Evolutionary conservation across 129 eudicot genomes (phyloP), one percentile per base, ranked within the genome.

Genomic region (Smallanthus sonchifolius): DNA sequence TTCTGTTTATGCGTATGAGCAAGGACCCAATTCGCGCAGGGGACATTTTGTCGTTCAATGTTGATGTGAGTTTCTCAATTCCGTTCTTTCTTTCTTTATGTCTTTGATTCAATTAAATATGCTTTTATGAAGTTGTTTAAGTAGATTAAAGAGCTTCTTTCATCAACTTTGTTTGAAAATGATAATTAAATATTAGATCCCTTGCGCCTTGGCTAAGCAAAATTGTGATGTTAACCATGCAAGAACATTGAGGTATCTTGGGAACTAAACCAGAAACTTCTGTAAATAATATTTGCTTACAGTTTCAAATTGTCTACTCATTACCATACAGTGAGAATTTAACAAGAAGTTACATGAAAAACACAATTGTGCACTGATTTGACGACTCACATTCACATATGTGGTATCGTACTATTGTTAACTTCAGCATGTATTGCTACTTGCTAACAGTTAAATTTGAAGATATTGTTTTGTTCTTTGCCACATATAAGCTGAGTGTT

Each of bases 21-120:
- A 71, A 71, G 52, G 75, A 71, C 66, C 75, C 75, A 4, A 71
- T 71, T 71, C 52, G 52, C 8, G 66, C 7, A 38, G 75, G 75
- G 17, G 66, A 71, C 38, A 71, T 71, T 17, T 61, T 71, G 65
- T 20, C 65, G 52, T 71, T 71, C 20, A 71, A 39, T 4, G 37
- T 71, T 38, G 66, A 71, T 37, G 75, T 71, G 52, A n/a, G 47
- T 20, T 49, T 51, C 63, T 51, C 16, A 34, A 15, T 13, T 42
- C 39, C 7, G 5, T 19, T 43, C 38, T 67, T 20, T 67, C 11
- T 69, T 44, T 44, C n/a, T 45, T 15, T 32, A 9, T 0, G 66
- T 60, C 54, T 69, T 69, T 44, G 0, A 49, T 14, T 48, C 34
- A 15, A 17, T 5, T 63, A 11, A 36, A 15, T 60, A 13, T 30